phyloP scores from a whole-genome alignment of 2,329 filamentous ascomycete genomes.

The Trichoderma harzianum region DNA sequence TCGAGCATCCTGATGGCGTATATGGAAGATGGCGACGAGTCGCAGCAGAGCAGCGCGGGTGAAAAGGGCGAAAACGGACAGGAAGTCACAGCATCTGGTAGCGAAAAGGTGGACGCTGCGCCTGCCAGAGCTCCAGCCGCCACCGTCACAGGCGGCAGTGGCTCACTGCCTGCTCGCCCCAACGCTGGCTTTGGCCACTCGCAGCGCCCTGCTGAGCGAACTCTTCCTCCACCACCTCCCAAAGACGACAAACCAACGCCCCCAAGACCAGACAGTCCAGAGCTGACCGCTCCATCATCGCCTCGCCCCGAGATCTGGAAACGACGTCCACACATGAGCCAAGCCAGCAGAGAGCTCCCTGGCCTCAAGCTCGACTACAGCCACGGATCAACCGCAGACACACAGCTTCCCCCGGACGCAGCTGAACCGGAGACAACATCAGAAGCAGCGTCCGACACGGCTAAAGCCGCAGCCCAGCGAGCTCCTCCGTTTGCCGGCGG shows the following conservation, averaged over 20 bases:
- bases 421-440: not conserved
- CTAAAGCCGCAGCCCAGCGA: conserved; percentile 2
- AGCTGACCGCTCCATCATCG: conserved; percentile 28
- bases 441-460: not conserved
- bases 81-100: not conserved
- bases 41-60: conserved; percentile 18
- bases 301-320: conserved; percentile 43
- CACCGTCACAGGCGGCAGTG: conserved; percentile 9
- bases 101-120: conserved; percentile 4
- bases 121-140: not conserved
- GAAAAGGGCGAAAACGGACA: not conserved
- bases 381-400: conserved; percentile 48
- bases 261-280: conserved; percentile 11
- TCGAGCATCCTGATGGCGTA: conserved; percentile 57
- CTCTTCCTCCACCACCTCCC: conserved; percentile 18
- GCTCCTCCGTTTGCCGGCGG: conserved; percentile 23
- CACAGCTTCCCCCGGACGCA: conserved; percentile 10
- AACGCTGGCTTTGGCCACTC: not conserved
- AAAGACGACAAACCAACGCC: conserved; percentile 18
- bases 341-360: conserved; percentile 45
- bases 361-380: conserved; percentile 48
- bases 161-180: conserved; percentile 15
- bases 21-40: conserved; percentile 44
- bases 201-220: conserved; percentile 4
- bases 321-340: conserved; percentile 49